Conservation (phyloP, 2,329 filamentous ascomycete species). For the Cercospora beticola region DNA sequence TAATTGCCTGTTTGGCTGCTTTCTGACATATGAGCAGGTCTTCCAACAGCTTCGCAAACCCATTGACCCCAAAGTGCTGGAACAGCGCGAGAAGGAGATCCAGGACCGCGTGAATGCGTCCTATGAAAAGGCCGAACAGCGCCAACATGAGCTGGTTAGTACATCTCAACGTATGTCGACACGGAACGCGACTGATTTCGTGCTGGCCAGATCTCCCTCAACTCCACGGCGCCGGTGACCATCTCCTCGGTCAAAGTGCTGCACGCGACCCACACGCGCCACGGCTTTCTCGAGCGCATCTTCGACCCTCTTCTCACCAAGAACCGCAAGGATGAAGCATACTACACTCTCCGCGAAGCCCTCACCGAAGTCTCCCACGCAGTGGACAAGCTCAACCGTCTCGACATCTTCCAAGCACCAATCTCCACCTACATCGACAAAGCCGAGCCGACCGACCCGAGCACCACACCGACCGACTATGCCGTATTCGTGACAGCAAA, state of each 20-base stretch:
- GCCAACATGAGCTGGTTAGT: constrained; percentile 65
- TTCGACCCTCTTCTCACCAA: constrained; percentile 74
- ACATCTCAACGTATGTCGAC: too few relatives aligned
- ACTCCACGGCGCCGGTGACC: constrained; percentile 82
- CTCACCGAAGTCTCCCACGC: constrained; percentile 68
- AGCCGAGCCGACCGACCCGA: constrained; percentile 66
- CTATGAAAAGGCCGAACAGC: constrained; percentile 61
- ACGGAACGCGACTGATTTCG: background rate
- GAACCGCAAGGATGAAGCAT: constrained; percentile 44
- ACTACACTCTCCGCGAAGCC: constrained; percentile 78
- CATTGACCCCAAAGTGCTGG: constrained; percentile 58
- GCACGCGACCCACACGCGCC: constrained; percentile 79
- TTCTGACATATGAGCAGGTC: constrained; percentile 46
- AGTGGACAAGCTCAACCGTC: constrained; percentile 72
- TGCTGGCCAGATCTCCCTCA: constrained; percentile 66
- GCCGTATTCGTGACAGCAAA: constrained; percentile 75
- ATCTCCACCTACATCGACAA: constrained; percentile 81
- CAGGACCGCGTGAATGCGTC: constrained; percentile 59
- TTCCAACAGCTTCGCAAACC: constrained; percentile 60
- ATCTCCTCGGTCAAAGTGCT: constrained; percentile 83
- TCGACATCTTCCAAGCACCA: constrained; percentile 84
- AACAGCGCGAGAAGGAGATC: constrained; percentile 60
- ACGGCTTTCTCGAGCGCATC: constrained; percentile 76
- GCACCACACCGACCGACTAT: constrained; percentile 72
- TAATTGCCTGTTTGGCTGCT: background rate